Evolutionary conservation across 371 early-diverging fungal genomes (phyloP).

Genomic region (Dichotomocladium elegans): DNA sequence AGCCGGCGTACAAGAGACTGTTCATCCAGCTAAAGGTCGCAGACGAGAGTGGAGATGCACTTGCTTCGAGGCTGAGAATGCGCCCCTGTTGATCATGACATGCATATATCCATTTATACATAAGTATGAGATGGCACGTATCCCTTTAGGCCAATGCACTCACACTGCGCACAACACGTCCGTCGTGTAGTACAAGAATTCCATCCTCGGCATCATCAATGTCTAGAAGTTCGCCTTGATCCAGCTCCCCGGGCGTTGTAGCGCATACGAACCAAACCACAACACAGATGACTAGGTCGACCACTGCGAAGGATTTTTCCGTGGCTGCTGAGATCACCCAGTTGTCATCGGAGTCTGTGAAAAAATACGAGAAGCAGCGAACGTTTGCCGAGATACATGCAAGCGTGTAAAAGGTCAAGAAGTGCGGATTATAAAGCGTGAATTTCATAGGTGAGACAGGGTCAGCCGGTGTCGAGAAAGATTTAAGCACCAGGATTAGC

Average conservation of each 20-base stretch:
- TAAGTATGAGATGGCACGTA: not conserved
- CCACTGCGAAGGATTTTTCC: conserved; percentile 33
- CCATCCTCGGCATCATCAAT: conserved; percentile 42
- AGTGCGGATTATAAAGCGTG: conserved; percentile 51
- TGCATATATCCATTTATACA: no score
- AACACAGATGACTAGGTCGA: conserved; percentile 39
- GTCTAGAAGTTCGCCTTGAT: conserved; percentile 39
- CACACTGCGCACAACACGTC: conserved; percentile 42
- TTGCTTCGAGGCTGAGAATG: conserved; percentile 54
- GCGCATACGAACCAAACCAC: conserved; percentile 37
- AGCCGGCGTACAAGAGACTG: conserved; percentile 55
- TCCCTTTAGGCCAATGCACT: not conserved
- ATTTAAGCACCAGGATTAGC: conserved; percentile 41
- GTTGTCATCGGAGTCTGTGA: conserved; percentile 21
- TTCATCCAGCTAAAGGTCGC: conserved; percentile 80
- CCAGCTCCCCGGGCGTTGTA: conserved; percentile 45
- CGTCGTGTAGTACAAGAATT: conserved; percentile 41
- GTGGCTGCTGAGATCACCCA: conserved; percentile 36
- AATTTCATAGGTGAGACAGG: conserved; percentile 50
- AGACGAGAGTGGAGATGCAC: conserved; percentile 59
- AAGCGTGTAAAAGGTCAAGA: conserved; percentile 44
- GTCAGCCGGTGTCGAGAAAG: conserved; percentile 45
- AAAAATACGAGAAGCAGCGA: conserved; percentile 42
- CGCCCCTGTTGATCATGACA: conserved; percentile 51
- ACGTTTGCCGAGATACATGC: conserved; percentile 40